Evolutionary conservation across 1,284 basidiomycete genomes (phyloP), one percentile per base, ranked within the genome.

Genomic region (Fistulinella staudtii): DNA sequence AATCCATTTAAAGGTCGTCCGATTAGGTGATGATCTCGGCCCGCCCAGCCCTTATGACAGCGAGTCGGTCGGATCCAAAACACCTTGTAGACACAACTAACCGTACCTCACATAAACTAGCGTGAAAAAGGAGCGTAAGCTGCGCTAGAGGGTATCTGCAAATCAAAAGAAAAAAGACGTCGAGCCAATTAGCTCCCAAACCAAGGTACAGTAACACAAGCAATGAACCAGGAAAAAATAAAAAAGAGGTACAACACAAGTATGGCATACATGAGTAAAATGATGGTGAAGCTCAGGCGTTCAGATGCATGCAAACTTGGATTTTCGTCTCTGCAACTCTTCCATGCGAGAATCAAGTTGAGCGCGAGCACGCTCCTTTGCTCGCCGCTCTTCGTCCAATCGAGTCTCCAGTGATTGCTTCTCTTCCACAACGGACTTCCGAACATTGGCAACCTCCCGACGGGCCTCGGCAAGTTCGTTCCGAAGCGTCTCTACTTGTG

Each of bases 261-360:
- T n/a, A 17, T 21, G 42, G 45, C 45, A 48, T 51, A 38, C 15
- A 29, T 17, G 8, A 39, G 27, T 43, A 30, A 38, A 28, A 14
- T 6, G 41, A 37, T 18, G 38, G 28, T 34, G 31, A 20, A 36
- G 43, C 35, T 46, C 48, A 44, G 44, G 31, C 28, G 18, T 21
- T 60, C 49, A 88, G 64, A 89, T 75, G 65, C 85, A 89, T 38
- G 82, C 83, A 63, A 89, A 90, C 69, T 90, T 90, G 51, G 87
- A 89, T 70, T 89, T 90, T 51, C 85, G 82, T 67, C 78, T 78
- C 62, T 79, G 74, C 43, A 91, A 69, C 56, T 91, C 89, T 45
- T 89, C 86, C 82, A 92, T 85, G 52, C 91, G 80, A 29, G 77
- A 75, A 62, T 92, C 89, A 20, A 93, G 77, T 64, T 92, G 89